Percentiles rank a stretch among this genome's conserved stretches.
phyloP scores from a whole-genome alignment of 805 yeast species.

The Geotrichum ghanense region DNA sequence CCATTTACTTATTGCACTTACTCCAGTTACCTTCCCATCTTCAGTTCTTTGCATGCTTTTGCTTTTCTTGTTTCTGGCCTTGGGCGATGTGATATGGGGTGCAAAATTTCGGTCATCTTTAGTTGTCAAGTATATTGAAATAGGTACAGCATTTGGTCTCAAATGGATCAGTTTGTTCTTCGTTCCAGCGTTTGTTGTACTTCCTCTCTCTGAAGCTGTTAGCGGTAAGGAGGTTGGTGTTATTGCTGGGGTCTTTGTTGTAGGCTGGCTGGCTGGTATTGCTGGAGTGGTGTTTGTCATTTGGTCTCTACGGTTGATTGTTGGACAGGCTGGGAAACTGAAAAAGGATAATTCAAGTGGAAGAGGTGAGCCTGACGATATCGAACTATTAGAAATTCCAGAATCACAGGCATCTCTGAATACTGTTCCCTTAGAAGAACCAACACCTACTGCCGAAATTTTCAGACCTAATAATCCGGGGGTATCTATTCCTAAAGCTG shows the following conservation, averaged over 20 bases:
- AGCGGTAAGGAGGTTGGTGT: constrained; percentile 57
- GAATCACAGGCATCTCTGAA: background rate
- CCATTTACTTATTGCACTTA: constrained; percentile 34
- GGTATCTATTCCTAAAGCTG: constrained; percentile 3
- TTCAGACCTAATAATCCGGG: constrained; percentile 8
- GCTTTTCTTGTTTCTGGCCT: constrained; percentile 36
- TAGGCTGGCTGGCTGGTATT: constrained; percentile 49
- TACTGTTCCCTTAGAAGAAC: background rate
- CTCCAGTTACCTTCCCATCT: constrained; percentile 50
- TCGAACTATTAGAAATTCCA: background rate
- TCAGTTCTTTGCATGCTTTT: constrained; percentile 63
- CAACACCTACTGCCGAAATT: constrained; percentile 4
- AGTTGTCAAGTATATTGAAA: constrained; percentile 31
- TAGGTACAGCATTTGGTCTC: constrained; percentile 57
- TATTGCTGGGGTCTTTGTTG: constrained; percentile 60
- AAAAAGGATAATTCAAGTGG: background rate
- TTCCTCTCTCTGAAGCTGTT: constrained; percentile 58
- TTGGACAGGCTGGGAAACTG: constrained; percentile 10
- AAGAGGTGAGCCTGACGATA: background rate
- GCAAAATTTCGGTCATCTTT: constrained; percentile 20
- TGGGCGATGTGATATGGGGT: constrained; percentile 29
- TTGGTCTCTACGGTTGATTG: constrained; percentile 29
- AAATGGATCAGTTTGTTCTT: constrained; percentile 73
- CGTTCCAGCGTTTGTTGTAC: constrained; percentile 63
- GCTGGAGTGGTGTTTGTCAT: constrained; percentile 40